phyloP scores from a whole-genome alignment of 352 stramenopile species.

The Pythium aphanidermatum region DNA sequence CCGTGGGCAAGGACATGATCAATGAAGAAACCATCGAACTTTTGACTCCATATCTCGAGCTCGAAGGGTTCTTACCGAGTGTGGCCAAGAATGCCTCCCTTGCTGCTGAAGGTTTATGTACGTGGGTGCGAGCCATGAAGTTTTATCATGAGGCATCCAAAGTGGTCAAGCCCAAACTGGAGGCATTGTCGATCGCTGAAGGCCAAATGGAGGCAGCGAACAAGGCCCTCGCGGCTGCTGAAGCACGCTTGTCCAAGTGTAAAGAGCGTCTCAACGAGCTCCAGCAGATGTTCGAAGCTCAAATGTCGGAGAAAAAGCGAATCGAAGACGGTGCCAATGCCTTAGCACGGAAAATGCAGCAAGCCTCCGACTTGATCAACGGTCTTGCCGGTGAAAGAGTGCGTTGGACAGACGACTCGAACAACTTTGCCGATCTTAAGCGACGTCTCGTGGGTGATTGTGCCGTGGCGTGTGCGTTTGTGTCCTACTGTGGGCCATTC shows the following conservation, averaged over 20 bases:
- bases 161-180: constrained; percentile 98
- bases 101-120: constrained; percentile 95
- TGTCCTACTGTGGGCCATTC: constrained; percentile 98
- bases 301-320: constrained; percentile 96
- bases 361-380: constrained; percentile 96
- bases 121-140: constrained; percentile 97
- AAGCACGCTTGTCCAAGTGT: constrained; percentile 90
- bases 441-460: constrained; percentile 95
- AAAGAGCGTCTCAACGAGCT: constrained; percentile 93
- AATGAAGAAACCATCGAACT: constrained; percentile 99
- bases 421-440: constrained; percentile 97
- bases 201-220: constrained; percentile 97
- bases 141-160: constrained; percentile 98
- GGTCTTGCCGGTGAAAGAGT: constrained; percentile 93
- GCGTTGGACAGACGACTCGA: constrained; percentile 97
- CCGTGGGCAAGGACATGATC: constrained; percentile 96
- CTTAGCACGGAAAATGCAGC: constrained; percentile 96
- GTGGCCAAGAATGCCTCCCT: constrained; percentile 97
- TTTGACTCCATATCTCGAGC: constrained; percentile 95
- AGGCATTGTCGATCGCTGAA: constrained; percentile 95
- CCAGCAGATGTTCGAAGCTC: constrained; percentile 95
- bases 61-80: constrained; percentile 92
- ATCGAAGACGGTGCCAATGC: constrained; percentile 96
- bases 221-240: constrained; percentile 91
- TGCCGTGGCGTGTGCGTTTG: constrained; percentile 95